phyloP scores from a whole-genome alignment of 768 basidiomycete genomes.

The Boletus huronensis region DNA sequence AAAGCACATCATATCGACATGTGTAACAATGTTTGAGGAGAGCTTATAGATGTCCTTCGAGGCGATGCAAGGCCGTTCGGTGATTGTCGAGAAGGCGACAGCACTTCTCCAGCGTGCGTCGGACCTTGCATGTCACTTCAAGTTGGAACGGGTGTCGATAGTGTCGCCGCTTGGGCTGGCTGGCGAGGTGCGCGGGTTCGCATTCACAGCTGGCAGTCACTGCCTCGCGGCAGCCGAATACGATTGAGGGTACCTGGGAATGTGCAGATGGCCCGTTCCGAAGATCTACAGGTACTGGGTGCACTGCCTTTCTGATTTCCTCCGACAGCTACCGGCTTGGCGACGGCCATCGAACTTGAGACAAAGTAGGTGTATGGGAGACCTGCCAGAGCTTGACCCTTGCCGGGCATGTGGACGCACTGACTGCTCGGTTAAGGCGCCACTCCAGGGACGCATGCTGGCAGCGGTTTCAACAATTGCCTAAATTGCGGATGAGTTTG shows the following conservation, averaged over 20 bases:
- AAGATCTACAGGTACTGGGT: conserved; percentile 17
- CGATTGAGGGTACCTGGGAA: conserved; percentile 1
- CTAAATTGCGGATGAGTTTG: conserved; percentile 25
- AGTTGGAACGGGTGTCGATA: not conserved
- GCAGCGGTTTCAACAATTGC: conserved; percentile 16
- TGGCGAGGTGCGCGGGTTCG: not conserved
- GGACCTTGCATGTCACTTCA: not conserved
- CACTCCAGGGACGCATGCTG: conserved; percentile 14
- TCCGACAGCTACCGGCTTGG: conserved; percentile 9
- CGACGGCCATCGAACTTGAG: not conserved
- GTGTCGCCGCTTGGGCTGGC: not conserved
- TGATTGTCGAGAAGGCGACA: conserved; percentile 19
- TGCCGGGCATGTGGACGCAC: not conserved
- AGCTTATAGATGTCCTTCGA: conserved; percentile 12
- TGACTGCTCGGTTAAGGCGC: conserved; percentile 8
- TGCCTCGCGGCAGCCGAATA: not conserved
- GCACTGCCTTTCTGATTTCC: conserved; percentile 18
- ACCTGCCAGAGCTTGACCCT: not conserved
- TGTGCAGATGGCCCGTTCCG: not conserved
- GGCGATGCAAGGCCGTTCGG: not conserved
- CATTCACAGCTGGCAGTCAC: not conserved
- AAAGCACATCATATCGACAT: conserved; percentile 1
- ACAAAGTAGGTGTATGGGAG: not conserved
- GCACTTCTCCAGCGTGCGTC: not conserved
- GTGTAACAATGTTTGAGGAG: not conserved